phyloP scores from a whole-genome alignment of 2,329 filamentous ascomycete genomes.

The Fusarium scirpi region DNA sequence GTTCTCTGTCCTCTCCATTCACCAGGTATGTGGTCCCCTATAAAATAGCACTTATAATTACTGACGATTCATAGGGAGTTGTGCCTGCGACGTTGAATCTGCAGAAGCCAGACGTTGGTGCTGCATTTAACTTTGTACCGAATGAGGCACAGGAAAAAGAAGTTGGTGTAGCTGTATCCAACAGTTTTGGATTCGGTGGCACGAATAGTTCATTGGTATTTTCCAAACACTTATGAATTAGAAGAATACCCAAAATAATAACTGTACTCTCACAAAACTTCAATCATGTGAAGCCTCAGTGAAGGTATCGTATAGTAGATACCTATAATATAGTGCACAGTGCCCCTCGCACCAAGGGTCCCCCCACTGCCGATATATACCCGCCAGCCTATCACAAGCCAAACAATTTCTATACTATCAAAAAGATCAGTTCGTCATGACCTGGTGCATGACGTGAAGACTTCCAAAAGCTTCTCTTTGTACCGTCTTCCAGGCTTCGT shows the following conservation, averaged over 20 bases:
- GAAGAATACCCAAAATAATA: neutral
- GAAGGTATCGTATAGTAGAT: neutral
- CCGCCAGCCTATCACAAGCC: conserved; percentile 44
- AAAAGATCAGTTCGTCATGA: conserved; percentile 47
- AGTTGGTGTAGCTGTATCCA: conserved; percentile 83
- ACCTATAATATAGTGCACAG: neutral
- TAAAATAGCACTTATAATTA: neutral
- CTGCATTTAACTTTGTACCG: conserved; percentile 88
- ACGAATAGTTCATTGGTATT: conserved; percentile 95
- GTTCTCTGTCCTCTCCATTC: conserved; percentile 83
- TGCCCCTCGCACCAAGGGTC: conserved; percentile 15
- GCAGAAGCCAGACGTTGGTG: conserved; percentile 71
- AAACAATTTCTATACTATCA: conserved; percentile 31
- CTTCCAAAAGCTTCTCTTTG: conserved; percentile 15
- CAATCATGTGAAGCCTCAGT: neutral
- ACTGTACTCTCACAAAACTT: conserved; percentile 5
- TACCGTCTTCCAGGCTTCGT: conserved; percentile 13
- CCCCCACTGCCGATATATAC: conserved; percentile 33
- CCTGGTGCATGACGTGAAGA: conserved; percentile 49
- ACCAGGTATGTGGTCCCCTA: conserved; percentile 71
- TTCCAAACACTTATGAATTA: conserved; percentile 50
- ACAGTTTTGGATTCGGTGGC: conserved; percentile 98
- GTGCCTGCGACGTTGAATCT: conserved; percentile 92
- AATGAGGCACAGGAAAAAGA: conserved; percentile 74
- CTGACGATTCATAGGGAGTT: conserved; percentile 68